Percentiles rank a stretch among this genome's conserved stretches.
Evolutionary conservation across 73 alveolate species (phyloP).

Genomic region (Blepharisma stoltei): DNA sequence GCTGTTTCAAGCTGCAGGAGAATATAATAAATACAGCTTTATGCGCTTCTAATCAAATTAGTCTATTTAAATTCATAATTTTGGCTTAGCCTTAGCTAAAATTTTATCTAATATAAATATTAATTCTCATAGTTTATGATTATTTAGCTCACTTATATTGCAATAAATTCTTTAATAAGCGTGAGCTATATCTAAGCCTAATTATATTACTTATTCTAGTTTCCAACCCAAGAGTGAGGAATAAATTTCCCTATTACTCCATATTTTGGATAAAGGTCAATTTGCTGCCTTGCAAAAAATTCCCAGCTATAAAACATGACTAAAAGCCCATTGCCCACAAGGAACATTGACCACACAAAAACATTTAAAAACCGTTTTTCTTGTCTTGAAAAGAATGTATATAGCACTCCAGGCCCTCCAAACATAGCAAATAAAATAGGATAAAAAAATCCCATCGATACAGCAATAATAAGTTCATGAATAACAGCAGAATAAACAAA

Average conservation of each 20-base stretch:
- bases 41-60: too few relatives aligned
- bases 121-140: too few relatives aligned
- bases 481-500: conserved; percentile 71
- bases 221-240: conserved; percentile 22
- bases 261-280: conserved; percentile 20
- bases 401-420: conserved; percentile 88
- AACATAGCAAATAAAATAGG: conserved; percentile 73
- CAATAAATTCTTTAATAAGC: too few relatives aligned
- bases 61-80: too few relatives aligned
- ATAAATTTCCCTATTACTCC: neutral
- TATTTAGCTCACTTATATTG: too few relatives aligned
- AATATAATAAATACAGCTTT: too few relatives aligned
- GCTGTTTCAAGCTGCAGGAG: too few relatives aligned
- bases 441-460: conserved; percentile 77
- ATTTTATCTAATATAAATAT: too few relatives aligned
- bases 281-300: conserved; percentile 13
- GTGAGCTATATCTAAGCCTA: too few relatives aligned
- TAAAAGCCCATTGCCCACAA: conserved; percentile 20
- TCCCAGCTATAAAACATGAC: conserved; percentile 31
- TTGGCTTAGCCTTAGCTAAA: too few relatives aligned
- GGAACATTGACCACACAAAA: conserved; percentile 29
- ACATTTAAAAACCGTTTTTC: conserved; percentile 18
- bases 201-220: too few relatives aligned
- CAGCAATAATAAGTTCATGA: conserved; percentile 82
- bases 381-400: conserved; percentile 39